Percentiles rank a stretch among this genome's conserved stretches.
These are phyloP conservation scores for Houttuynia cordata DNA, from an alignment of 164 flowering plant genomes.

Conservation along the genomic window DNA sequence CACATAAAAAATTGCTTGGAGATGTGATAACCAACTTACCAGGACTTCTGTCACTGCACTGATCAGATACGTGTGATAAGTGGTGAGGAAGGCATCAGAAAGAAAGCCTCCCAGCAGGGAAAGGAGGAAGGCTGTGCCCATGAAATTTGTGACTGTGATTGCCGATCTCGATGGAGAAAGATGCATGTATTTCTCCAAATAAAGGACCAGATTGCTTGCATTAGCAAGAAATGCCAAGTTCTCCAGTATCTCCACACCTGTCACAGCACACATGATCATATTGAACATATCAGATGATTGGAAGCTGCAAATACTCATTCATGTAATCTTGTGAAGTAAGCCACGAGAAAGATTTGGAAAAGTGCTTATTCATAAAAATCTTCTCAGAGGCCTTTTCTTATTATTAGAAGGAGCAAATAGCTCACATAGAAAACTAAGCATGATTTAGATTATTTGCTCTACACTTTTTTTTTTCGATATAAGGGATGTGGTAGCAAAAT, in stretches of 20 bases:
- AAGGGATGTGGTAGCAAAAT: background rate
- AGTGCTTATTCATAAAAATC: no score
- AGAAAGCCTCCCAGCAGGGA: slow-evolving; percentile 83
- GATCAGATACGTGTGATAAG: slow-evolving; percentile 47
- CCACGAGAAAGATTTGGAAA: no score
- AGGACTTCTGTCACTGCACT: slow-evolving; percentile 52
- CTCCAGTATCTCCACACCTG: slow-evolving; percentile 75
- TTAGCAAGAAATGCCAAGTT: slow-evolving; percentile 75
- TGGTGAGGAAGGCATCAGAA: slow-evolving; percentile 62
- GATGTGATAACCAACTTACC: slow-evolving; percentile 28
- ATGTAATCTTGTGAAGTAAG: no score
- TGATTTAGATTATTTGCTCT: no score
- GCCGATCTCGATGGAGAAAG: slow-evolving; percentile 56
- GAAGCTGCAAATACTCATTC: no score
- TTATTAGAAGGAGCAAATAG: no score
- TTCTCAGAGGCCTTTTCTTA: no score
- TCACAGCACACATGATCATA: background rate
- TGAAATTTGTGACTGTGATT: slow-evolving; percentile 69
- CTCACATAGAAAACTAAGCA: no score
- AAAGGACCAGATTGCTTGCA: slow-evolving; percentile 77
- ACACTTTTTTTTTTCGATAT: no score
- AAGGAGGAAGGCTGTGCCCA: slow-evolving; percentile 85
- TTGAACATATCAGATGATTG: background rate
- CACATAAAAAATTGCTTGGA: background rate
- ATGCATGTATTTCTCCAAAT: slow-evolving; percentile 53